phyloP scores from a whole-genome alignment of 2,329 filamentous ascomycete species.

The Botrytis squamosa region DNA sequence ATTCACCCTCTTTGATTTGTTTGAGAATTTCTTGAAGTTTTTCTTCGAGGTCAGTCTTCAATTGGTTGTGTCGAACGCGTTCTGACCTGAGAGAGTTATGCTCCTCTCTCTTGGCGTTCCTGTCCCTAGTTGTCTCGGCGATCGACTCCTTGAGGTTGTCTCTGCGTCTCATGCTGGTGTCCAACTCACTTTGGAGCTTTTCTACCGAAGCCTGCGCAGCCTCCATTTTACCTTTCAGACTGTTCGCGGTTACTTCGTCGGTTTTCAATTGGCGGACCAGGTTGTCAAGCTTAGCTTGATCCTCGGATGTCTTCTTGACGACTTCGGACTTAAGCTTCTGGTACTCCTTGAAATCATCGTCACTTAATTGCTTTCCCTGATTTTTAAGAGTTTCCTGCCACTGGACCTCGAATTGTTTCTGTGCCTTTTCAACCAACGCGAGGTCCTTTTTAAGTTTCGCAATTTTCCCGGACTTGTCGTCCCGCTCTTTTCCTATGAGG shows the following conservation, averaged over 20 bases:
- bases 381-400: constrained; percentile 83
- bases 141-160: constrained; percentile 59
- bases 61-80: constrained; percentile 75
- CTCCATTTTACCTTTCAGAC: constrained; percentile 84
- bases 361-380: constrained; percentile 81
- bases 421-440: constrained; percentile 81
- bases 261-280: constrained; percentile 87
- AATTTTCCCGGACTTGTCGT: constrained; percentile 66
- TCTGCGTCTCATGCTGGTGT: constrained; percentile 67
- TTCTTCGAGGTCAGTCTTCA: constrained; percentile 85
- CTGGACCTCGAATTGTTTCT: constrained; percentile 82
- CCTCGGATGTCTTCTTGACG: constrained; percentile 74
- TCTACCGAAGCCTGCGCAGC: constrained; percentile 70
- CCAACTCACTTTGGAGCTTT: constrained; percentile 70
- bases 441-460: constrained; percentile 79
- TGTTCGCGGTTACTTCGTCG: constrained; percentile 87
- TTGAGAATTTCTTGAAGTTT: constrained; percentile 78
- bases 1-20: constrained; percentile 81
- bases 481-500: constrained; percentile 72
- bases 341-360: constrained; percentile 86
- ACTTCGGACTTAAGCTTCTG: constrained; percentile 81
- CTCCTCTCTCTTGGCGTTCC: constrained; percentile 85
- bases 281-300: constrained; percentile 81
- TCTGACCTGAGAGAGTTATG: constrained; percentile 84
- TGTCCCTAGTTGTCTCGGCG: constrained; percentile 71